phyloP scores from a whole-genome alignment of 192 early-diverging fungal species.

The Backusella luteola region DNA sequence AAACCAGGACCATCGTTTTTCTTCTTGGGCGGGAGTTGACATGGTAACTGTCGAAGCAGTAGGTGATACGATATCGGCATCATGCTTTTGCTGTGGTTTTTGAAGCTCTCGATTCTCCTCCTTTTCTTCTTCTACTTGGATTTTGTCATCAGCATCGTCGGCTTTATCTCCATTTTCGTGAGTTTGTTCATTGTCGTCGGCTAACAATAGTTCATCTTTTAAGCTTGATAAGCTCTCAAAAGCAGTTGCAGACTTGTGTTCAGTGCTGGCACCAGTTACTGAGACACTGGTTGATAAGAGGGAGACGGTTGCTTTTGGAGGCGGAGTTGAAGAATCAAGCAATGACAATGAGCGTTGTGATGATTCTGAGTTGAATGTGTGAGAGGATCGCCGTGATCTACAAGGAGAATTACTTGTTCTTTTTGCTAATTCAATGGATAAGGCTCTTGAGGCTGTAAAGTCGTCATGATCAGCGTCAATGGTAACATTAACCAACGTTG shows the following conservation, averaged over 20 bases:
- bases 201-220: background rate
- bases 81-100: background rate
- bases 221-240: background rate
- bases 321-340: background rate
- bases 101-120: background rate
- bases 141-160: background rate
- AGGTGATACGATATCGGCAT: background rate
- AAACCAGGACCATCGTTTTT: background rate
- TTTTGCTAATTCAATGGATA: conserved; percentile 16
- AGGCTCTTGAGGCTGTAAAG: background rate
- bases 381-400: background rate
- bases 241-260: background rate
- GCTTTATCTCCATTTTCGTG: background rate
- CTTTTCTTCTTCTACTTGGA: background rate
- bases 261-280: background rate
- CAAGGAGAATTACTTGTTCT: background rate
- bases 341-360: background rate
- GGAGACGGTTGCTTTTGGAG: background rate
- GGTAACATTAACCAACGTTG: conserved; percentile 4
- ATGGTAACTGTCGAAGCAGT: background rate
- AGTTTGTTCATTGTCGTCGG: background rate
- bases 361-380: background rate
- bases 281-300: background rate
- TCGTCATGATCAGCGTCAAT: background rate
- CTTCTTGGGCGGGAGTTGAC: background rate